Evolutionary conservation across 805 yeast species (phyloP), one percentile per base, ranked within the genome.

Genomic region (Clavispora vitiphila): DNA sequence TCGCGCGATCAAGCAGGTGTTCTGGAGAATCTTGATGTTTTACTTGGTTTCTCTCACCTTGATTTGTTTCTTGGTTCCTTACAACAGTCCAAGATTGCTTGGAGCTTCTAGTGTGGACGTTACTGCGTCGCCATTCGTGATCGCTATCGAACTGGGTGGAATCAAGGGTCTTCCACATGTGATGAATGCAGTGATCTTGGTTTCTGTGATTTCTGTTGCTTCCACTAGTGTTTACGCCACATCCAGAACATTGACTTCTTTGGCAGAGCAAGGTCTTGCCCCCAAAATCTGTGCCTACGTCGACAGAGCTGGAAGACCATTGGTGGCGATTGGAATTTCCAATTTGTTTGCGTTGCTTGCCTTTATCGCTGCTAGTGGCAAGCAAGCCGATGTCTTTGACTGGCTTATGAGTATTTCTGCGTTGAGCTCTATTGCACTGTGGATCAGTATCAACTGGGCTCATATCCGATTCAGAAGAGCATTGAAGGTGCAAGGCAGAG

Each of bases 391-490:
- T 7, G 82, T 83, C 22, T 86, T 86, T 65, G 69, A 70, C 50
- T 86, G 93, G 93, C 62, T 86, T 61, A 68, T 83, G 54, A 84
- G 90, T n/a, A 61, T 86, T 25, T 80, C 88, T 31, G 90, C 90
- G 46, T 67, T 86, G 48, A 79, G 89, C 1, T 80, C 89, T n/a
- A 69, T 85, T 45, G 78, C 83, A 63, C 81, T 86, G 26, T 86
- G 95, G 95, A 83, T 81, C 39, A 76, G 87, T 6, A 80, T 85
- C 48, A 80, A 83, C 56, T 63, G 76, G 32, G 77, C 82, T 35
- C 90, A 83, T 56, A 50, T 81, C 32, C 74, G 80, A 44, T 86
- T 84, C 65, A 74, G 78, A 57, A 69, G 73, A 39, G 88, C 84
- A 2, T 71, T 78, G 48, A 50, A 57, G 27, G 76, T 69, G 1